These are phyloP conservation scores for Kazachstania viticola DNA, from an alignment of 805 yeast species.

Conservation along the genomic window DNA sequence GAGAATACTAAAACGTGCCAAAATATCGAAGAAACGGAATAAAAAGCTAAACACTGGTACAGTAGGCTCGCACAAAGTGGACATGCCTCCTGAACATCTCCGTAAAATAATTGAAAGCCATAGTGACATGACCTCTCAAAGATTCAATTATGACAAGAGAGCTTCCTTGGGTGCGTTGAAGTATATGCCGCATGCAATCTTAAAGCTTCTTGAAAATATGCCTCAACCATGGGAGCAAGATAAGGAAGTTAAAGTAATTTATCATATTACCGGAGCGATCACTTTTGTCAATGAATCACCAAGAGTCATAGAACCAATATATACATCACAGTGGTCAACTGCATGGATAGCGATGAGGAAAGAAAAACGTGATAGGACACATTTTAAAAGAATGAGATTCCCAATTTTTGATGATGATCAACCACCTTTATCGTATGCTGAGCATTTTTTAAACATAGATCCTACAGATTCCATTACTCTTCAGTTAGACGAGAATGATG, in stretches of 20 bases:
- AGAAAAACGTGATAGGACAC: conserved; percentile 82
- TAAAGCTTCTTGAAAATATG: conserved; percentile 86
- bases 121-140: conserved; percentile 71
- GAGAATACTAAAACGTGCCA: too few species aligned
- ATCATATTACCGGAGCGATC: conserved; percentile 87
- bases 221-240: conserved; percentile 97
- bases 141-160: conserved; percentile 73
- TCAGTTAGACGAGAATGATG: conserved; percentile 55
- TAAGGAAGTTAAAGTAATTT: conserved; percentile 77
- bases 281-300: conserved; percentile 92
- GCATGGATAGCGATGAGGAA: conserved; percentile 89
- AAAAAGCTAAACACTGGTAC: conserved; percentile 27
- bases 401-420: conserved; percentile 98
- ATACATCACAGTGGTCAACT: conserved; percentile 91
- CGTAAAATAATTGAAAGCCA: conserved; percentile 75
- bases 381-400: conserved; percentile 82
- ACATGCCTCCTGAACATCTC: conserved; percentile 90
- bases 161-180: conserved; percentile 84
- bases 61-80: conserved; percentile 52
- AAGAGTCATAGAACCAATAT: conserved; percentile 83
- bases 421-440: conserved; percentile 79
- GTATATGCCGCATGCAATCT: conserved; percentile 89
- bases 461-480: conserved; percentile 60
- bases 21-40: conserved; percentile 26
- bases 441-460: conserved; percentile 61